These are phyloP conservation scores for Fusarium pseudonygamai DNA, from an alignment of 2,329 filamentous ascomycete species.

Conservation along the genomic window DNA sequence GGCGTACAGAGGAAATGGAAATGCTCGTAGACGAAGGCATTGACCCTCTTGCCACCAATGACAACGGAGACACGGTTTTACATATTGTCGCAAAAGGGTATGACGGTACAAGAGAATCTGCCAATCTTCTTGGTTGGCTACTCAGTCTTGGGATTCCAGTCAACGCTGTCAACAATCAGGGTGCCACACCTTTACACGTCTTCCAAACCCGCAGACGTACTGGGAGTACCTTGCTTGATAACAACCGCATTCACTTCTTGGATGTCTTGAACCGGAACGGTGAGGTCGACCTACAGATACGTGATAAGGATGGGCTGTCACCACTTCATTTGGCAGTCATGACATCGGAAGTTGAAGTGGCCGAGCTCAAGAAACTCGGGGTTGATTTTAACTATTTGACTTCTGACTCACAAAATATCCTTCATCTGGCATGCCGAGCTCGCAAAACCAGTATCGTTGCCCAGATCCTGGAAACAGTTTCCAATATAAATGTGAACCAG, in stretches of 20 bases:
- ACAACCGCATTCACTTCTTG: not conserved
- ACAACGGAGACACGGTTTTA: slow-evolving; percentile 24
- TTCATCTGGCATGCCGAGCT: slow-evolving; percentile 36
- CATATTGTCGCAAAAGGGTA: slow-evolving; percentile 17
- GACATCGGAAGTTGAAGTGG: slow-evolving; percentile 11
- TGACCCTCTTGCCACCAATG: slow-evolving; percentile 25
- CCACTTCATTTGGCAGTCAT: slow-evolving; percentile 29
- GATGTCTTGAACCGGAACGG: slow-evolving; percentile 1
- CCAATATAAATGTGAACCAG: slow-evolving; percentile 13
- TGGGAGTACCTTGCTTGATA: not conserved
- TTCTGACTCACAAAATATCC: slow-evolving; percentile 18
- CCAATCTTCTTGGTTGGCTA: slow-evolving; percentile 12
- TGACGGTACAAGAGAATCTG: not conserved
- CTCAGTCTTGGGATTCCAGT: slow-evolving; percentile 17
- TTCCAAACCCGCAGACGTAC: not conserved
- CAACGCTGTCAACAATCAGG: slow-evolving; percentile 27
- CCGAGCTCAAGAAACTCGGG: slow-evolving; percentile 3
- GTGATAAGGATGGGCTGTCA: slow-evolving; percentile 22
- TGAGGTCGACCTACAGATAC: slow-evolving; percentile 16
- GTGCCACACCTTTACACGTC: slow-evolving; percentile 29
- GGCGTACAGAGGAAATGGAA: not conserved
- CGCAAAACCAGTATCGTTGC: slow-evolving; percentile 17
- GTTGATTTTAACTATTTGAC: slow-evolving; percentile 18
- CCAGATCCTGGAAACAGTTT: not conserved
- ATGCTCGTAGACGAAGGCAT: not conserved